These are phyloP conservation scores for Aspergillus biplanus DNA, from an alignment of 495 filamentous ascomycete genomes.

Conservation along the genomic window DNA sequence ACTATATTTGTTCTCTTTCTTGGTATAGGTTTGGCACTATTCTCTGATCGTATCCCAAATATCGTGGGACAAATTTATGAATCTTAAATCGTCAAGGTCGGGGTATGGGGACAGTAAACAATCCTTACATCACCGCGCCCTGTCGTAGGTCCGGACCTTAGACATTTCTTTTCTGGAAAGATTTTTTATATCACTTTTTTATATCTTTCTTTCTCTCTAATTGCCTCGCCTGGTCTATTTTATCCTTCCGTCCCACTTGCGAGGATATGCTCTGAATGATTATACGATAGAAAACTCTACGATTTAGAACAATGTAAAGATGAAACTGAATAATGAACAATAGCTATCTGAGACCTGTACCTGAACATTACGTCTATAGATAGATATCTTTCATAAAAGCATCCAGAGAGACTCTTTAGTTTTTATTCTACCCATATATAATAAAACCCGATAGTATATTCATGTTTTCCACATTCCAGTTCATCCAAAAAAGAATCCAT, in stretches of 20 bases:
- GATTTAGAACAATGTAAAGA: conserved; percentile 27
- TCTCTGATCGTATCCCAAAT: conserved; percentile 43
- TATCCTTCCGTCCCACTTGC: conserved; percentile 4
- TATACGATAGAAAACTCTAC: conserved; percentile 29
- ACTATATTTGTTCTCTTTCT: conserved; percentile 43
- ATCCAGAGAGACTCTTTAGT: not conserved
- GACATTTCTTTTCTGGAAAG: conserved; percentile 10
- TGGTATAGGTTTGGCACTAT: conserved; percentile 57
- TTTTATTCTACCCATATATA: conserved; percentile 5
- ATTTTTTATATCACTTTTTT: conserved; percentile 2
- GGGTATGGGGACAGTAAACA: conserved; percentile 10
- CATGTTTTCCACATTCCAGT: conserved; percentile 4
- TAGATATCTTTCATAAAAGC: conserved; percentile 10
- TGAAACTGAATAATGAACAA: conserved; percentile 17
- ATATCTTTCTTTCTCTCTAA: conserved; percentile 2
- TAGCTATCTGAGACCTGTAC: not conserved
- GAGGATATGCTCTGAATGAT: conserved; percentile 27
- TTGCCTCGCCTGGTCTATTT: conserved; percentile 7
- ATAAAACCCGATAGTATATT: conserved; percentile 20
- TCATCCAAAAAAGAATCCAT: conserved; percentile 8
- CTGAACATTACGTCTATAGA: not conserved
- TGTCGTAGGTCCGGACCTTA: not conserved
- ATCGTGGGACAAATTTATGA: conserved; percentile 27
- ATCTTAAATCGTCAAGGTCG: conserved; percentile 19
- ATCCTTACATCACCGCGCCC: not conserved